Evolutionary conservation across 495 filamentous ascomycete species (phyloP).

Genomic region (Rusavskia elegans): DNA sequence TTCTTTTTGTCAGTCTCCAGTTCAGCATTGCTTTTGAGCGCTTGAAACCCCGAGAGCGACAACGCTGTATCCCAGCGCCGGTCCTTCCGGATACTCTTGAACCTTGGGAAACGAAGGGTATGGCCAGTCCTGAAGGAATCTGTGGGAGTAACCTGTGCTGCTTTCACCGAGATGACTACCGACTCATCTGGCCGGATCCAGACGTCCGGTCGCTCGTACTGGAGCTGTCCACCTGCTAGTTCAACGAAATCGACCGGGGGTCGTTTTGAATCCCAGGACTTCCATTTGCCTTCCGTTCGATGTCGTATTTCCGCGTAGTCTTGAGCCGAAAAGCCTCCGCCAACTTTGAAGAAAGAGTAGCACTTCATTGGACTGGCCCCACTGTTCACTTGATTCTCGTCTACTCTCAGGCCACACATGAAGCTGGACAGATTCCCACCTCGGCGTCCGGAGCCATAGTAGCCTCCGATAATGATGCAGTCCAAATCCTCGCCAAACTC

Average conservation of each 20-base stretch:
- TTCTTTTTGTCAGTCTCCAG: slow-evolving; percentile 57
- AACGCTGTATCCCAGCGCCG: slow-evolving; percentile 72
- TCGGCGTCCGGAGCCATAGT: slow-evolving; percentile 74
- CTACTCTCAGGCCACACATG: slow-evolving; percentile 68
- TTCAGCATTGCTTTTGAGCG: slow-evolving; percentile 56
- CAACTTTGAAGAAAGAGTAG: slow-evolving; percentile 90
- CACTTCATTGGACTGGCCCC: slow-evolving; percentile 53
- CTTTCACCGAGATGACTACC: slow-evolving; percentile 77
- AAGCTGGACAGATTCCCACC: slow-evolving; percentile 76
- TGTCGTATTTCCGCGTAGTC: slow-evolving; percentile 75
- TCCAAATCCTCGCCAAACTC: slow-evolving; percentile 92
- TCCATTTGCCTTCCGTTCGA: slow-evolving; percentile 82
- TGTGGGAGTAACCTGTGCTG: slow-evolving; percentile 57
- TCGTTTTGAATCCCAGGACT: slow-evolving; percentile 61
- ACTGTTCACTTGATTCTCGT: slow-evolving; percentile 44
- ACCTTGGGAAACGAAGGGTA: slow-evolving; percentile 84
- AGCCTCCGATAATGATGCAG: slow-evolving; percentile 77
- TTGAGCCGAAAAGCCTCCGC: slow-evolving; percentile 72
- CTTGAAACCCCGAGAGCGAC: slow-evolving; percentile 58
- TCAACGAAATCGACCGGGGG: slow-evolving; percentile 72
- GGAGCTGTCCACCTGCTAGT: slow-evolving; percentile 57
- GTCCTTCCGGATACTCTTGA: slow-evolving; percentile 67
- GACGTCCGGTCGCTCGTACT: slow-evolving; percentile 70
- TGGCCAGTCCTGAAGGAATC: slow-evolving; percentile 62
- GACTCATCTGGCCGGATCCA: slow-evolving; percentile 90